phyloP scores from a whole-genome alignment of 805 yeast genomes.

The Lipomyces sp. region DNA sequence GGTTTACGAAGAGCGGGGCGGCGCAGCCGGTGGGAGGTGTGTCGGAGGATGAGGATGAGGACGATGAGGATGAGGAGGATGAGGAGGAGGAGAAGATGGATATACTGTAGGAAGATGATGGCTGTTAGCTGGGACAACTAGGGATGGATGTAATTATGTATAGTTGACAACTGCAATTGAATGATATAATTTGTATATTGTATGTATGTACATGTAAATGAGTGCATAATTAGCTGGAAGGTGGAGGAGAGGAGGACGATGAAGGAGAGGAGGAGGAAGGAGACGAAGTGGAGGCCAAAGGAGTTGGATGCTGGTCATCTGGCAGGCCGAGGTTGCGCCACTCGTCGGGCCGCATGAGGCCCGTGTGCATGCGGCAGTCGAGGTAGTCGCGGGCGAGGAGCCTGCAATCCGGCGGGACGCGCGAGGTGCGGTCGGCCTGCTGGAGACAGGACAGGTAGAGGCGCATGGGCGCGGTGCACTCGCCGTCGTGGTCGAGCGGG shows the following conservation, averaged over 20 bases:
- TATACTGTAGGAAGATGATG: background rate
- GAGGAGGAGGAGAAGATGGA: background rate
- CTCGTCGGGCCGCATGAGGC: constrained; percentile 56
- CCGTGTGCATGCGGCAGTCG: constrained; percentile 79
- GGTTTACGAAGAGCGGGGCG: no score
- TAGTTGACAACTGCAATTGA: no score
- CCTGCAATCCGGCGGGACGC: constrained; percentile 87
- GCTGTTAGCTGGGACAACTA: no score
- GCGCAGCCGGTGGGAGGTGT: no score
- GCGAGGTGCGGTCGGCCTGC: constrained; percentile 58
- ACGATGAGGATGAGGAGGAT: background rate
- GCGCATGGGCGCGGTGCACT: constrained; percentile 73
- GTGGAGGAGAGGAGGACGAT: background rate
- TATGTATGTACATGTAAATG: no score
- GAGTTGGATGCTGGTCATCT: constrained; percentile 40
- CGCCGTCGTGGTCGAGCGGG: constrained; percentile 87
- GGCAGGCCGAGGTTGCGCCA: constrained; percentile 65
- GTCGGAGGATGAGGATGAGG: background rate
- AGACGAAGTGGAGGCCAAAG: constrained; percentile 18
- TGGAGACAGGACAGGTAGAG: constrained; percentile 76
- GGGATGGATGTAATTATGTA: no score
- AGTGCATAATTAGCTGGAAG: no score
- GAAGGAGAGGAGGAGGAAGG: background rate
- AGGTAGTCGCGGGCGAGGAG: constrained; percentile 76
- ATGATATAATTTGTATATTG: no score